Conservation (phyloP, 1,284 basidiomycete species). For the Fomitopsis palustris region DNA sequence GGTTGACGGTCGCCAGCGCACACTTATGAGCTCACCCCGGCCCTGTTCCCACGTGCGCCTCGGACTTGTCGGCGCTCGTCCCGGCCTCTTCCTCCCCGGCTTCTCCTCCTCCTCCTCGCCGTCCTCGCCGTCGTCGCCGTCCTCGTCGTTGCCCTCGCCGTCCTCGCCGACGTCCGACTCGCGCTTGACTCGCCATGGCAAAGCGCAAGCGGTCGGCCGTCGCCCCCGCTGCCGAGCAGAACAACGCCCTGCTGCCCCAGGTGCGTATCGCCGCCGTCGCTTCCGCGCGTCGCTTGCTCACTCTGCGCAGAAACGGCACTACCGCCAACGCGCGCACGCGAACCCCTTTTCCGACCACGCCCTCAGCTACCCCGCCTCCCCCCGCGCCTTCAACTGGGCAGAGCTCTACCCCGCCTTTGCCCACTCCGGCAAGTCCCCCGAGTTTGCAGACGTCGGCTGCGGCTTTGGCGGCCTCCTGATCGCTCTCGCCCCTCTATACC, state of each 20-base stretch:
- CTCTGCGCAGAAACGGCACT: slow-evolving; percentile 81
- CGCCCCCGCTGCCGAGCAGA: slow-evolving; percentile 12
- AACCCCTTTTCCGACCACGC: slow-evolving; percentile 98
- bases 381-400: slow-evolving; percentile 81
- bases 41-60: slow-evolving; percentile 12
- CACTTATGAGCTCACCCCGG: slow-evolving; percentile 20
- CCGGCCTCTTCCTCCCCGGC: not conserved
- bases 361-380: slow-evolving; percentile 86
- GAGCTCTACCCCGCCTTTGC: slow-evolving; percentile 80
- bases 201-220: slow-evolving; percentile 42
- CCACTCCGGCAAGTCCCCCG: slow-evolving; percentile 62
- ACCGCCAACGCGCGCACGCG: slow-evolving; percentile 95
- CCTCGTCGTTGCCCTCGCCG: not conserved
- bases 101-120: slow-evolving; percentile 4
- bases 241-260: slow-evolving; percentile 32
- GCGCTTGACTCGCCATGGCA: slow-evolving; percentile 41
- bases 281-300: not conserved
- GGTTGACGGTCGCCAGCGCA: slow-evolving; percentile 10
- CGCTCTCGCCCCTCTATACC: slow-evolving; percentile 87
- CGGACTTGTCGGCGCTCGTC: slow-evolving; percentile 6
- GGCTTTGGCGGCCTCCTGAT: slow-evolving; percentile 96
- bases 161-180: too few species aligned
- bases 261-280: slow-evolving; percentile 18
- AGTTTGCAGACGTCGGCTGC: slow-evolving; percentile 97
- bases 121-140: not conserved